Base-by-base conservation (phyloP, 2,329 filamentous ascomycete genomes). In the Xylogone sp. region DNA sequence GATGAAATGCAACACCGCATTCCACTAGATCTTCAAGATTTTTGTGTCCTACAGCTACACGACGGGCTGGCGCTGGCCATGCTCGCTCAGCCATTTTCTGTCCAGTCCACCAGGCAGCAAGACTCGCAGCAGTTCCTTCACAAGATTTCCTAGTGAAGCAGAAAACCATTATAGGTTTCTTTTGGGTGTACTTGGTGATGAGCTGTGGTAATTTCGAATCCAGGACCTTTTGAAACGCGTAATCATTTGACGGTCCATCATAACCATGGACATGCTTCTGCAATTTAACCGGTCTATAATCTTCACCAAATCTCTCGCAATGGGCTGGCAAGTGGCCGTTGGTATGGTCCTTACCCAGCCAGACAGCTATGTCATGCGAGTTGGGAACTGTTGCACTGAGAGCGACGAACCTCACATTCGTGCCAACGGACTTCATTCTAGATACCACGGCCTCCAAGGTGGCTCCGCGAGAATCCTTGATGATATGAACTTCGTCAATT, bases 401-500 rank as follows among this genome's bases (percentile, higher is more conserved):
- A 1, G 90, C 89, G 22, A 96, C 72, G 59, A 95, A 94, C 13
- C 90, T 83, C 16, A 94, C 83, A 62, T 86, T 79, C 1, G 84
- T 82, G 12, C 85, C 84, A 44, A 90, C 83, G 0, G 86, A 86
- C 67, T 94, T 94, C 89, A 94, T 95, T 8, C 90, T 84, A 16
- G 89, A 93, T 0, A 95, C 87, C 2, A 95, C 86, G 3, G 87
- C 87, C 65, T 96, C 90, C 1, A 96, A 75, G 0, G 87, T 92
- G 12, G 90, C 88, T 16, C 90, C 90, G 21, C 90, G 83, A 3
- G 77, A 71, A 60, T 94, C 89, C 61, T 90, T 93, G 49, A 96
- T 75, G 31, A 94, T 90, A 59, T 96, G 90, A 0, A 95, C 88
- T 63, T 96, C 90, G 59, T 96, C 90, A 51, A 96, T 91, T 19